phyloP scores from a whole-genome alignment of 2,329 filamentous ascomycete genomes.

The Pyrenophora teres region DNA sequence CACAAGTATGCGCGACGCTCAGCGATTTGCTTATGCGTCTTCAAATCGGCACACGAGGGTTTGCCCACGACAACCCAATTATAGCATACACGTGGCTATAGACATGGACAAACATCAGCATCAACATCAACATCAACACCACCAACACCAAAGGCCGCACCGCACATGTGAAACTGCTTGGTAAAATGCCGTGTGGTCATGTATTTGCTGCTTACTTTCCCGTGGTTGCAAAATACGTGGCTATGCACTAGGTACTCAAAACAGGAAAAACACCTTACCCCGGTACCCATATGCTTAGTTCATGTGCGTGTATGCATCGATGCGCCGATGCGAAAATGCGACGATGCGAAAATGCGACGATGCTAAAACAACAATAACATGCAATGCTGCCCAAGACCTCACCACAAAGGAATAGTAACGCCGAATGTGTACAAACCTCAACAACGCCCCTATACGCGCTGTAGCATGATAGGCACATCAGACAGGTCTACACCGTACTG shows the following conservation, averaged over 20 bases:
- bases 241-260: constrained; percentile 20
- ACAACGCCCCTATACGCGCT: constrained; percentile 17
- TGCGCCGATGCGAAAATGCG: constrained; percentile 6
- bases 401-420: neutral
- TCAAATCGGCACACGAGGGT: too few relatives aligned
- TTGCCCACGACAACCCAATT: too few relatives aligned
- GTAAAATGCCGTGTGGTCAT: neutral
- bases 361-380: constrained; percentile 3
- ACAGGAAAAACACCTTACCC: constrained; percentile 14
- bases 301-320: constrained; percentile 7
- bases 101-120: neutral
- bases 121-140: neutral
- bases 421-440: neutral
- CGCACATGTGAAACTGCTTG: neutral
- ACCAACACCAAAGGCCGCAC: neutral
- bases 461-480: constrained; percentile 40
- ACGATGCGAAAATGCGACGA: neutral
- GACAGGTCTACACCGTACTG: constrained; percentile 41
- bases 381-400: neutral
- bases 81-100: too few relatives aligned
- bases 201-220: constrained; percentile 15
- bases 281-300: constrained; percentile 14
- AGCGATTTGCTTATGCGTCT: too few relatives aligned
- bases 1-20: too few relatives aligned
- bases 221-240: neutral